phyloP scores from a whole-genome alignment of 2,329 filamentous ascomycete species.

The Westerdykella ornata region DNA sequence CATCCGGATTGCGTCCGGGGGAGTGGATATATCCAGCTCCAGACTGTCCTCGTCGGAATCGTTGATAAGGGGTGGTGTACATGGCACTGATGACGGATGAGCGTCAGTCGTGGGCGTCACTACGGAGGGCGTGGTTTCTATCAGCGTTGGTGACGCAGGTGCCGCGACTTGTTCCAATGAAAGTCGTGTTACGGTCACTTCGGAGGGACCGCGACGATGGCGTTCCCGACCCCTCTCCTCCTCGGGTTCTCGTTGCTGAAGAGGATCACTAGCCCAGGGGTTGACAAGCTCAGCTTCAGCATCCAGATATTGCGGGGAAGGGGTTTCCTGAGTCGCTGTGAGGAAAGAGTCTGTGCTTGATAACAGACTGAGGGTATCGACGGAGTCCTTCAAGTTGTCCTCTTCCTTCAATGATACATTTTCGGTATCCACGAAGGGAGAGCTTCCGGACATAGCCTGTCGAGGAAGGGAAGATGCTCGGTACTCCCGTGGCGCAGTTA shows the following conservation, averaged over 20 bases:
- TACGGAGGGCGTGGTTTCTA: slow-evolving; percentile 12
- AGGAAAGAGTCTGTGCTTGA: slow-evolving; percentile 36
- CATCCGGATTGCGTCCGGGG: slow-evolving; percentile 33
- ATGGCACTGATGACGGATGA: slow-evolving; percentile 31
- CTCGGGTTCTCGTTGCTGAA: slow-evolving; percentile 4
- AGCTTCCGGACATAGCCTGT: neutral
- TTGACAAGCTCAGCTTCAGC: slow-evolving; percentile 24
- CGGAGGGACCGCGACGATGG: slow-evolving; percentile 34
- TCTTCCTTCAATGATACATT: neutral
- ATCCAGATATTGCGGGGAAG: slow-evolving; percentile 28
- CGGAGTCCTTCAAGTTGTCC: slow-evolving; percentile 5
- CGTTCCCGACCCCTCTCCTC: slow-evolving; percentile 21
- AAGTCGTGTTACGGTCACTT: slow-evolving; percentile 28
- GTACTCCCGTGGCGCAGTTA: slow-evolving; percentile 17
- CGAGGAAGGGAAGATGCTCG: neutral
- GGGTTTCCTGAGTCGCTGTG: slow-evolving; percentile 17
- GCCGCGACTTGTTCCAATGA: slow-evolving; percentile 13
- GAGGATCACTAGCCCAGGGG: slow-evolving; percentile 20
- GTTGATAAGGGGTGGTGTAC: slow-evolving; percentile 41
- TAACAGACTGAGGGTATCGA: slow-evolving; percentile 27
- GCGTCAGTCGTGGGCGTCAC: slow-evolving; percentile 17
- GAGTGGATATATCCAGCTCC: slow-evolving; percentile 38
- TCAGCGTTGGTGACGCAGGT: slow-evolving; percentile 19
- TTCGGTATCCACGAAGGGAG: neutral
- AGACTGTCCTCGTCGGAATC: slow-evolving; percentile 42